Base-by-base conservation (phyloP, 1,284 basidiomycete genomes). In the Tilletia setariae region DNA sequence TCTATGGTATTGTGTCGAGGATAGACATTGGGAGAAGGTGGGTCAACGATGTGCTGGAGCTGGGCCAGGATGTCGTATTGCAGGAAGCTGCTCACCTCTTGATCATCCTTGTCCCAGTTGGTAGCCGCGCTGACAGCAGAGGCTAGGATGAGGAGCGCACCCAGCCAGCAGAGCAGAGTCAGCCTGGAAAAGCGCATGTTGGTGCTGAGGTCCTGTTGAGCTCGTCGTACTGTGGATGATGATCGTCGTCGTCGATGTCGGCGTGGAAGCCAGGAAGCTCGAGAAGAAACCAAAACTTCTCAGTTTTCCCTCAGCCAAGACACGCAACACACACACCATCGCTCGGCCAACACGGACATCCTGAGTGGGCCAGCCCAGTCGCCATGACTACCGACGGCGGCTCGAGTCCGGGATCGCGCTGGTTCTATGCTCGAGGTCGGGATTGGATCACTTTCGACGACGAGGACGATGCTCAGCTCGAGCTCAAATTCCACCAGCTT, bases 391-490 rank as follows among this genome's bases (percentile, higher is more conserved):
- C 6, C 35, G 6, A 11, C 46, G 21, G 16, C 16, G 53, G 21
- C 9, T 6, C 16, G 21, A 42, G 40, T 42, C 3, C 40, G 30
- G 25, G 16, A 19, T 21, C 76, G 13, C 69, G 70, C 65, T 81
- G 79, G 80, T 77, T 81, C 69, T 78, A 79, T 59, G 74, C 80
- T 28, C 72, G 75, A 28, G 75, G 74, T 11, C 69, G 72, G 11
- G 68, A 68, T 13, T 81, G 80, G 80, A 74, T 75, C 23, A 71
- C 72, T 2, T 81, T 81, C 30, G 66, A 72, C 21, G 73, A 74
- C 42, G 68, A 65, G 11, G 79, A 81, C 47, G 72, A 76, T 63
- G 70, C 70, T 2, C 69, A 70, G 62, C 71, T 80, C 25, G 80
- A 81, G 67, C 19, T 65, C 13, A 67, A 70, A 35, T 81, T 74